Evolutionary conservation across 192 early-diverging fungal genomes (phyloP), one percentile per base, ranked within the genome.

Genomic region (Phlyctochytrium planicorne): DNA sequence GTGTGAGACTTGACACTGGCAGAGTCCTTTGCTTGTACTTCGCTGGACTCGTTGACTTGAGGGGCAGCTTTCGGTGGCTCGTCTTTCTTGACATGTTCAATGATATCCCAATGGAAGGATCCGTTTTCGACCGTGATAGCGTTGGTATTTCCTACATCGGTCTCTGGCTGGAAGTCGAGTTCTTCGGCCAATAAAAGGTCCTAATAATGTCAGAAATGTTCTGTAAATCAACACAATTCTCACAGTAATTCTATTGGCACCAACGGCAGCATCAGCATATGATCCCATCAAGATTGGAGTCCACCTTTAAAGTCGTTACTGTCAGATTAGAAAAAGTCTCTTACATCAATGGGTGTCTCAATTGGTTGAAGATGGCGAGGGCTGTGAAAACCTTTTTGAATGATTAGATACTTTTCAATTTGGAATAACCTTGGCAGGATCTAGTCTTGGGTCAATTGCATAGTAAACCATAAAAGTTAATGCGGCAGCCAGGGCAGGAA

Each of bases 41-140:
- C 14, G 10, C 14, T 56, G 73, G 59, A 69, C 29, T 20, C 79
- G 71, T 17, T 75, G 72, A 10, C 55, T 6, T 12, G 27, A 14
- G 40, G 10, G 12, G 40, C 40, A 10, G 40, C 12, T 10, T 50
- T n/a, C 12, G 10, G 10, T 14, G 40, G 40, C 12, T 50, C 40
- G n/a, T n/a, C n/a, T n/a, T n/a, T n/a, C n/a, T n/a, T n/a, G n/a
- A n/a, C n/a, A n/a, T n/a, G n/a, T n/a, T 50, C 40, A n/a, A n/a
- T n/a, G 40, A n/a, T 14, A 14, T 90, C 88, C 84, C 91, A 93
- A 2, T 80, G 52, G 60, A 91, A 88, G 36, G 79, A 69, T 24
- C 84, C 92, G 59, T 91, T 64, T 1, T 68, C 66, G 50, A 91
- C 69, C 23, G 56, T 63, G 27, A 94, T 66, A 1, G 89, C 89